A percentile compares a stretch with the other conserved stretches of the same genome.
Conservation (phyloP, 371 early-diverging fungal genomes). For the Apophysomyces elegans region DNA sequence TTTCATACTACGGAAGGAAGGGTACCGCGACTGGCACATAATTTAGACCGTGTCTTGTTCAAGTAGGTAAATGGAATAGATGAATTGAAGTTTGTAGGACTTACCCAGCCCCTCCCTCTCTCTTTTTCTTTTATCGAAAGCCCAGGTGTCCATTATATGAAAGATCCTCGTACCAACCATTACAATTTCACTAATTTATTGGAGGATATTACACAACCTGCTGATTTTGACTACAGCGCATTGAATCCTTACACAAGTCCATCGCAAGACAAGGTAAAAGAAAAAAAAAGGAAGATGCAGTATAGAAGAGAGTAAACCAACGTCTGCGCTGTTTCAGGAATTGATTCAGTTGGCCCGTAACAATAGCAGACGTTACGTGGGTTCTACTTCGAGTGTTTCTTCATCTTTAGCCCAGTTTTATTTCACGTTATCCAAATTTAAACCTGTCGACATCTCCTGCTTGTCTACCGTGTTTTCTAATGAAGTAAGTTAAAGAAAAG, state of each 20-base stretch:
- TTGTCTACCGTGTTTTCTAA: constrained; percentile 66
- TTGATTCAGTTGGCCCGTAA: constrained; percentile 52
- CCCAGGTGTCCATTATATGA: constrained; percentile 85
- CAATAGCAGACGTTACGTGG: constrained; percentile 62
- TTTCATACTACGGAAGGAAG: too few species aligned
- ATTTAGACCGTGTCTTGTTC: constrained; percentile 82
- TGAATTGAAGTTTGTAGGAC: too few species aligned
- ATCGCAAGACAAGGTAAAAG: constrained; percentile 69
- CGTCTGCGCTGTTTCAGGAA: constrained; percentile 27
- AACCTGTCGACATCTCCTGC: constrained; percentile 59
- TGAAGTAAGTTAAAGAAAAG: constrained; percentile 40
- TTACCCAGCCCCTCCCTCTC: too few species aligned
- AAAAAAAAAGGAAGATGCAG: constrained; percentile 37
- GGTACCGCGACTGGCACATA: constrained; percentile 70
- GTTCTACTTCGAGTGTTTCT: constrained; percentile 92
- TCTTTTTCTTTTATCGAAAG: constrained; percentile 35
- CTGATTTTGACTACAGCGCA: constrained; percentile 79
- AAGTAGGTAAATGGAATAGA: constrained; percentile 50
- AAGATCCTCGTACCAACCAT: constrained; percentile 78
- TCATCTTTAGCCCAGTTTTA: constrained; percentile 78
- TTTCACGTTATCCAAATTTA: constrained; percentile 72
- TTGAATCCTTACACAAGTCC: constrained; percentile 81
- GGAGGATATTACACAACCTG: constrained; percentile 76
- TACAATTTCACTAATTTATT: constrained; percentile 84
- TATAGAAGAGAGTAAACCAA: background rate